Percentiles rank a stretch among this genome's conserved stretches.
Evolutionary conservation across 495 filamentous ascomycete species (phyloP).

Genomic region (Oleoguttula mirabilis): DNA sequence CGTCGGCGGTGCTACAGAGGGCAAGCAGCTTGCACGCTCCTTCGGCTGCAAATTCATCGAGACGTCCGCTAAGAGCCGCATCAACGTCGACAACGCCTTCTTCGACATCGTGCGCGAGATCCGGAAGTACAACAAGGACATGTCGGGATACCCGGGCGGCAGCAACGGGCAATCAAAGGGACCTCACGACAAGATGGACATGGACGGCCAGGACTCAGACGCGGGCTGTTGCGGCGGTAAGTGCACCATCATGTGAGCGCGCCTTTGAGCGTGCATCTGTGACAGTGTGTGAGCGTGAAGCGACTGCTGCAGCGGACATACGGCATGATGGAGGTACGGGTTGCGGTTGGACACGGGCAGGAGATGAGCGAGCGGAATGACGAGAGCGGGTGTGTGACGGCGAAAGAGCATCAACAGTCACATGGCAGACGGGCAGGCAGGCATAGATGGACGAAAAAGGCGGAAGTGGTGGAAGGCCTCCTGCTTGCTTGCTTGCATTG

Average conservation of each 20-base stretch:
- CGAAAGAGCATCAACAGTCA: no score
- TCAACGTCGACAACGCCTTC: constrained; percentile 97
- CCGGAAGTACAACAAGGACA: constrained; percentile 92
- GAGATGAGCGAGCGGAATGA: no score
- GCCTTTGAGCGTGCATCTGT: no score
- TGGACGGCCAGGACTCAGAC: constrained; percentile 53
- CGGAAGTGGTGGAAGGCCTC: not conserved
- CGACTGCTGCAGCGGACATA: no score
- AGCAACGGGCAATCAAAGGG: constrained; percentile 45
- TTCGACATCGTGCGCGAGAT: constrained; percentile 97
- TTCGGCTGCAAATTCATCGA: constrained; percentile 98
- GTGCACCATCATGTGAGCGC: constrained; percentile 74
- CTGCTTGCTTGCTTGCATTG: not conserved
- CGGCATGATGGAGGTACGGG: not conserved
- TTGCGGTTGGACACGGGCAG: not conserved
- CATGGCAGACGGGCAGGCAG: no score
- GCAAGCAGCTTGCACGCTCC: constrained; percentile 66
- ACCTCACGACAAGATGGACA: constrained; percentile 60
- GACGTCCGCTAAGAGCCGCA: constrained; percentile 94
- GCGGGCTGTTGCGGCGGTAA: constrained; percentile 72
- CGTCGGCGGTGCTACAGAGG: constrained; percentile 54
- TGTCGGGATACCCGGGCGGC: constrained; percentile 68
- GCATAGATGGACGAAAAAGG: no score
- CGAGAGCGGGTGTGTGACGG: no score
- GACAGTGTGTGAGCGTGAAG: no score